Conservation (phyloP, 164 flowering plant species). For the Piper longum region DNA sequence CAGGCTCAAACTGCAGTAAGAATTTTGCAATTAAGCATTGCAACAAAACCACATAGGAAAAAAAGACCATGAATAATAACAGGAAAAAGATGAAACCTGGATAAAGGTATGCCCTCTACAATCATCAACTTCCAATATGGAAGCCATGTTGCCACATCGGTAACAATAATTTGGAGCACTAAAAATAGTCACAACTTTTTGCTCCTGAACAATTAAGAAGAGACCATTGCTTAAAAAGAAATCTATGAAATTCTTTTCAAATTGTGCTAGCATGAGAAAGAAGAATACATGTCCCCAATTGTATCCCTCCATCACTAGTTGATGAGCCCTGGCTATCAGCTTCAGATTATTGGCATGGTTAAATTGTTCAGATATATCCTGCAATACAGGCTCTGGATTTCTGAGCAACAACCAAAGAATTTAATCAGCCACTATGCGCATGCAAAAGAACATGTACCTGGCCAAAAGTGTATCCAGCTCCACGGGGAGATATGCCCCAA, state of each 20-base stretch:
- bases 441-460: constrained; percentile 29
- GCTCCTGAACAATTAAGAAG: constrained; percentile 45
- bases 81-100: constrained; percentile 40
- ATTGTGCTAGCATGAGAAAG: background rate
- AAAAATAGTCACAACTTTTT: constrained; percentile 95
- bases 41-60: background rate
- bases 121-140: constrained; percentile 94
- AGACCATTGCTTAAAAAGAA: background rate
- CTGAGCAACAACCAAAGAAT: background rate
- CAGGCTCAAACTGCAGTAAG: constrained; percentile 78
- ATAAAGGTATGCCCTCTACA: constrained; percentile 89
- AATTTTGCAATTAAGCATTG: background rate
- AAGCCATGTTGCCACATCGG: constrained; percentile 98
- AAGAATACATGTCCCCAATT: constrained; percentile 93
- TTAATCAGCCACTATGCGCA: background rate
- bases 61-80: no score
- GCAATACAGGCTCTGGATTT: constrained; percentile 1
- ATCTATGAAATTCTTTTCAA: no score
- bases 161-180: constrained; percentile 98
- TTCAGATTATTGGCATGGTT: constrained; percentile 83
- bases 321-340: constrained; percentile 97
- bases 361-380: constrained; percentile 98
- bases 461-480: constrained; percentile 94
- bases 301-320: constrained; percentile 96
- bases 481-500: constrained; percentile 98